These are phyloP conservation scores for Apiospora phragmitis DNA, from an alignment of 2,329 filamentous ascomycete genomes.

Conservation along the genomic window DNA sequence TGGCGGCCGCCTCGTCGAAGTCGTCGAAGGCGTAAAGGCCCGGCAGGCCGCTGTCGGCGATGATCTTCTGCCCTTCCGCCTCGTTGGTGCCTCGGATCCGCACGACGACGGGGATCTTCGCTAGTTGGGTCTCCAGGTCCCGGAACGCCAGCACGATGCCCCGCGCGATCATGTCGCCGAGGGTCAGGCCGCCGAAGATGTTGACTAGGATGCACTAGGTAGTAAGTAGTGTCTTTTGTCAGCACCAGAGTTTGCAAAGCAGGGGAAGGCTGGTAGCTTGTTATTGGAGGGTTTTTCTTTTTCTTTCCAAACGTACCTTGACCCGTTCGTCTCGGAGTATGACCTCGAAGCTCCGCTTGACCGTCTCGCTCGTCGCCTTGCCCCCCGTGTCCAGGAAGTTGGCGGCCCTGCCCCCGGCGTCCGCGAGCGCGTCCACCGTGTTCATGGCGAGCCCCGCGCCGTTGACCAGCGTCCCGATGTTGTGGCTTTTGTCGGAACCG, in stretches of 20 bases:
- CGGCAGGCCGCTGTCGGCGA: slow-evolving; percentile 66
- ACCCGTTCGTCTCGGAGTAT: slow-evolving; percentile 72
- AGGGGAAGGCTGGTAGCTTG: no score
- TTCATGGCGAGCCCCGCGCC: slow-evolving; percentile 91
- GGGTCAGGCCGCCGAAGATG: slow-evolving; percentile 60
- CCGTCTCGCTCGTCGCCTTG: slow-evolving; percentile 81
- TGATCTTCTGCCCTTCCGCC: slow-evolving; percentile 66
- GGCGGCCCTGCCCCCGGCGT: slow-evolving; percentile 67
- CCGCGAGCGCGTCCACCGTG: slow-evolving; percentile 75
- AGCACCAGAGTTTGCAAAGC: background rate
- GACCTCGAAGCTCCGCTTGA: slow-evolving; percentile 74
- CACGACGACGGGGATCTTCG: slow-evolving; percentile 71
- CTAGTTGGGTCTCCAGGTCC: slow-evolving; percentile 56
- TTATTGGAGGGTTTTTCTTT: background rate
- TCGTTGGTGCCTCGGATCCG: slow-evolving; percentile 76
- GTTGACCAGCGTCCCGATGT: slow-evolving; percentile 83
- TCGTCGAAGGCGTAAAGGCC: slow-evolving; percentile 68
- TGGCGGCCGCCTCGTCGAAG: slow-evolving; percentile 70
- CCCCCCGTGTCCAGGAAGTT: slow-evolving; percentile 92
- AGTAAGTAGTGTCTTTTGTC: background rate
- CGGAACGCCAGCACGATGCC: slow-evolving; percentile 73
- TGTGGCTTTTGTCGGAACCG: slow-evolving; percentile 30
- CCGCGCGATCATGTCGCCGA: slow-evolving; percentile 79
- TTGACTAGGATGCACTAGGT: slow-evolving; percentile 56
- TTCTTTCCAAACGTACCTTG: slow-evolving; percentile 47